Conservation (phyloP, 768 basidiomycete species). For the Tylopilus cervinicoccineus region DNA sequence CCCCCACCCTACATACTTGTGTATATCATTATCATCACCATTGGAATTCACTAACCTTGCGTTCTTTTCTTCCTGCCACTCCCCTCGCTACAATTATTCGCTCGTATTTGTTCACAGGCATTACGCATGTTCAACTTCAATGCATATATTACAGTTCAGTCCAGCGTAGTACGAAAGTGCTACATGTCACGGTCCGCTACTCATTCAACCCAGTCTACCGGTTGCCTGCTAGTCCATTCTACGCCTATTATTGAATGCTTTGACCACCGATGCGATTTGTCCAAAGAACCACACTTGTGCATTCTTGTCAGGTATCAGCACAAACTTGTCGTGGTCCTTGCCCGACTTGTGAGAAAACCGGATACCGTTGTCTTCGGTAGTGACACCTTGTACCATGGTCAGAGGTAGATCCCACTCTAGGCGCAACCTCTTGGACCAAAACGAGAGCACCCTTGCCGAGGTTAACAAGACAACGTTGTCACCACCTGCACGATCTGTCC, state of each 20-base stretch:
- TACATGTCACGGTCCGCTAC: slow-evolving; percentile 17
- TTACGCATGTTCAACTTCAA: slow-evolving; percentile 21
- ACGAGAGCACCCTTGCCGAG: slow-evolving; percentile 70
- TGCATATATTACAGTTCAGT: slow-evolving; percentile 24
- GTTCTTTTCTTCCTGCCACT: slow-evolving; percentile 15
- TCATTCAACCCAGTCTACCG: slow-evolving; percentile 13
- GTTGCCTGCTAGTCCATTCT: slow-evolving; percentile 53
- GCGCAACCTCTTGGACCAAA: slow-evolving; percentile 80
- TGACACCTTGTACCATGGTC: slow-evolving; percentile 80
- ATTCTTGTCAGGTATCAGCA: slow-evolving; percentile 69
- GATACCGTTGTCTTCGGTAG: slow-evolving; percentile 88
- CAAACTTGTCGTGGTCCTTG: slow-evolving; percentile 70
- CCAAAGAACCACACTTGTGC: slow-evolving; percentile 80
- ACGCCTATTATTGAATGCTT: slow-evolving; percentile 66
- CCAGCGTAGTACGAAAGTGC: slow-evolving; percentile 23
- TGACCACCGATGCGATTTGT: slow-evolving; percentile 72
- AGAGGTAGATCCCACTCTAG: slow-evolving; percentile 93
- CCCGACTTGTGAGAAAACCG: slow-evolving; percentile 79
- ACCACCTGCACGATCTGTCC: slow-evolving; percentile 65
- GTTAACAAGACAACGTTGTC: slow-evolving; percentile 84
- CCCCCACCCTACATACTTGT: slow-evolving; percentile 21
- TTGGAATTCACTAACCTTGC: slow-evolving; percentile 15
- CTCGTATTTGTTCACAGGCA: slow-evolving; percentile 25
- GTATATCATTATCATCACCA: slow-evolving; percentile 19
- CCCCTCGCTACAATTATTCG: slow-evolving; percentile 15